phyloP scores from a whole-genome alignment of 345 rosid species.

The Populus nigra region DNA sequence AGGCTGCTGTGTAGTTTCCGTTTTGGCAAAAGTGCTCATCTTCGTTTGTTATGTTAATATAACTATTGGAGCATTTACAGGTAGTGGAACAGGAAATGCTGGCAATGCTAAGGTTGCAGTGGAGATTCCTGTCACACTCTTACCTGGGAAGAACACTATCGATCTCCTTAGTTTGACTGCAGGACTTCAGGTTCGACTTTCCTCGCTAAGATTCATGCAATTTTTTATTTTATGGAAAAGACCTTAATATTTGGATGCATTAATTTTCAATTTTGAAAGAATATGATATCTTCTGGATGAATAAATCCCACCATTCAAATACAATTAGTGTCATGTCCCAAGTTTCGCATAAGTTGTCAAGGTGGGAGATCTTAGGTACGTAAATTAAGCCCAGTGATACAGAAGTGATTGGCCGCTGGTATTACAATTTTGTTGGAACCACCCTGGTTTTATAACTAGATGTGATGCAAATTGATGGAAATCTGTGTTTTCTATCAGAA shows the following conservation, averaged over 20 bases:
- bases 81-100: slow-evolving; percentile 55
- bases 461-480: slow-evolving; percentile 3
- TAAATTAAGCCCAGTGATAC: no score
- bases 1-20: neutral
- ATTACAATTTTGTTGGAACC: no score
- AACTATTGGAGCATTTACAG: slow-evolving; percentile 39
- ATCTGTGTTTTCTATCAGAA: slow-evolving; percentile 46
- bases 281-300: slow-evolving; percentile 9
- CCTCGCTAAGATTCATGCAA: neutral
- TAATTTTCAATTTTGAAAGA: neutral
- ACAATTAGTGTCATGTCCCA: neutral
- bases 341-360: no score
- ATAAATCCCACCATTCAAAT: slow-evolving; percentile 1
- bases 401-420: no score
- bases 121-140: slow-evolving; percentile 63
- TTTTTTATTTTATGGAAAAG: no score
- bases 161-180: slow-evolving; percentile 90
- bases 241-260: neutral
- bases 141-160: slow-evolving; percentile 65
- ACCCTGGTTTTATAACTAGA: no score
- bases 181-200: slow-evolving; percentile 75
- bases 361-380: neutral
- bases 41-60: neutral
- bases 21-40: slow-evolving; percentile 5
- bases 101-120: slow-evolving; percentile 52